A percentile compares a stretch with the other conserved stretches of the same genome.
phyloP scores from a whole-genome alignment of 148 eudicot species.

The Hydrangea macrophylla region DNA sequence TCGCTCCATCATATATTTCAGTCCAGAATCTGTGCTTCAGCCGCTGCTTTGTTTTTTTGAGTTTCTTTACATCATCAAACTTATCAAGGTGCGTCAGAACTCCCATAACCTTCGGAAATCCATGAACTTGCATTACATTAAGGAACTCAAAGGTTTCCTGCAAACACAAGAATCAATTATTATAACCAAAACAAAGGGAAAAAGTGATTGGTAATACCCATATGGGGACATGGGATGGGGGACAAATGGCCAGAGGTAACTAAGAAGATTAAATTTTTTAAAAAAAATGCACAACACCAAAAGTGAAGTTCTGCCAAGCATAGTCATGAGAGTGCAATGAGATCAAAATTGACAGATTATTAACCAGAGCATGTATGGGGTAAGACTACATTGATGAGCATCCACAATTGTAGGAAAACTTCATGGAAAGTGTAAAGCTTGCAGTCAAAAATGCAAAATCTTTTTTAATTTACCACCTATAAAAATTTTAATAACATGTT shows the following conservation, averaged over 20 bases:
- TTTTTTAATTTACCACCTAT: neutral
- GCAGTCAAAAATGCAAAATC: neutral
- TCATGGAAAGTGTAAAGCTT: neutral
- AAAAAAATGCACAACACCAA: neutral
- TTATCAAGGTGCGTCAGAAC: constrained; percentile 95
- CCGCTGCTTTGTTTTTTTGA: constrained; percentile 83
- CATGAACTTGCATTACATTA: constrained; percentile 86
- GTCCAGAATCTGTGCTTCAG: constrained; percentile 97
- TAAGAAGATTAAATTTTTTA: too few species aligned
- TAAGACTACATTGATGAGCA: too few species aligned
- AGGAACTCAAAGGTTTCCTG: constrained; percentile 98
- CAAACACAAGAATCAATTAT: constrained; percentile 4
- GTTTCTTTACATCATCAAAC: constrained; percentile 87
- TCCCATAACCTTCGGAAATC: constrained; percentile 93
- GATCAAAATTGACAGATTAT: neutral
- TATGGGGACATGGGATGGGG: too few species aligned
- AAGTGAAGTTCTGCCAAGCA: neutral
- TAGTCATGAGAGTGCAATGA: neutral
- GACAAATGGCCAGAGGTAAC: too few species aligned
- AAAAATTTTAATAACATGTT: neutral
- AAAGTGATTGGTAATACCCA: too few species aligned
- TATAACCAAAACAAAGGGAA: neutral
- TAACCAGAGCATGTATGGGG: too few species aligned
- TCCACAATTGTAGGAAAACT: neutral
- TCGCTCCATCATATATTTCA: constrained; percentile 84